These are phyloP conservation scores for Phlyctochytrium arcticum DNA, from an alignment of 192 early-diverging fungal species.

Conservation along the genomic window DNA sequence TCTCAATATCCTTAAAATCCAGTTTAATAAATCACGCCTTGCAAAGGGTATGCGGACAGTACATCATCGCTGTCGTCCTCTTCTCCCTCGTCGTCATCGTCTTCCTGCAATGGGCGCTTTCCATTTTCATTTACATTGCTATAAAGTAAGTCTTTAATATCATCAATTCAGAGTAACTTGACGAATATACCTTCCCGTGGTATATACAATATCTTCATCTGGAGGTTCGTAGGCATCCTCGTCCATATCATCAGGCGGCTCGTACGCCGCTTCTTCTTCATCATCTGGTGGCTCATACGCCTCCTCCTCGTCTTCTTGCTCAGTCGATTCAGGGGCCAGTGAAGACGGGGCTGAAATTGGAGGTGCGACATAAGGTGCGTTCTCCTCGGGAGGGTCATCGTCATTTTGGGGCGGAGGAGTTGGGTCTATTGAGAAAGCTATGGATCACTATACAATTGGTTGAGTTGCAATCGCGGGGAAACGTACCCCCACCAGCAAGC, in stretches of 20 bases:
- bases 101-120: slow-evolving; percentile 33
- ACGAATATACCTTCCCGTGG: background rate
- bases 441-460: no score
- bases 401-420: no score
- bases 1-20: slow-evolving; percentile 59
- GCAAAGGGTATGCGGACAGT: slow-evolving; percentile 1
- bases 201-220: slow-evolving; percentile 5
- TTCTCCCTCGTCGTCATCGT: slow-evolving; percentile 52
- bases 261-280: slow-evolving; percentile 22
- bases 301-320: no score
- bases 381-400: no score
- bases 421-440: no score
- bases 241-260: slow-evolving; percentile 24
- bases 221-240: slow-evolving; percentile 19
- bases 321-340: no score
- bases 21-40: slow-evolving; percentile 1
- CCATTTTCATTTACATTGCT: background rate
- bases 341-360: no score
- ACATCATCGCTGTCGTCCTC: slow-evolving; percentile 65
- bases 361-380: no score
- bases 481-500: no score
- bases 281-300: background rate
- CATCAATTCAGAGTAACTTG: background rate
- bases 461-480: no score
- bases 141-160: background rate